These are phyloP conservation scores for Lunularia cruciata DNA, from an alignment of 225 moss, liverwort and hornwort species.

Conservation along the genomic window DNA sequence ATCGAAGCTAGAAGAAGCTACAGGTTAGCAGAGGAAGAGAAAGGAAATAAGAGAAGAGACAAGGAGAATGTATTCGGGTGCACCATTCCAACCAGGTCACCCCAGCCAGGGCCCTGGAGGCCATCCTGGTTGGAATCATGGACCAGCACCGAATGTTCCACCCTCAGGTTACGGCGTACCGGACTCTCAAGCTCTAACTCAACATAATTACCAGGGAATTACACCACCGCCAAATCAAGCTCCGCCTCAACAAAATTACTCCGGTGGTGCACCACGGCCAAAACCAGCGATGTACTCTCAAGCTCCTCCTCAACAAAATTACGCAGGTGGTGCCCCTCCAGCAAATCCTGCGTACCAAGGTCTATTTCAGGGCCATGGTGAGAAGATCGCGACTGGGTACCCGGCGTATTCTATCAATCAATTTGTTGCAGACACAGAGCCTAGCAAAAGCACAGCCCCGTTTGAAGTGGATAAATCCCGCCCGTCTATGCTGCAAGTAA, in stretches of 20 bases:
- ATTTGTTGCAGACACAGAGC: not conserved
- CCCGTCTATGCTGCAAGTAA: conserved; percentile 50
- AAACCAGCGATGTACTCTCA: not conserved
- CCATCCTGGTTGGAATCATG: not conserved
- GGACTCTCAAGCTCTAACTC: not conserved
- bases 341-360: too few relatives aligned
- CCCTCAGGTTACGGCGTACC: not conserved
- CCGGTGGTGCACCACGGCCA: not conserved
- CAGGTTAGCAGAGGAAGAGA: too few relatives aligned
- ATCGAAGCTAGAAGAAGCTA: too few relatives aligned
- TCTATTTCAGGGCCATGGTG: too few relatives aligned
- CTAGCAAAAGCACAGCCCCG: not conserved
- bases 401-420: conserved; percentile 4
- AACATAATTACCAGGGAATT: not conserved
- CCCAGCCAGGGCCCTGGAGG: not conserved
- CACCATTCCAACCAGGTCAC: not conserved
- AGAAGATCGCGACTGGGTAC: not conserved
- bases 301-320: not conserved
- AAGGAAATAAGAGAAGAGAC: too few relatives aligned
- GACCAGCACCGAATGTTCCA: not conserved
- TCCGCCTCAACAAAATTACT: not conserved
- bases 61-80: too few relatives aligned
- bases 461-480: conserved; percentile 13
- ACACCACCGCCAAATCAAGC: not conserved
- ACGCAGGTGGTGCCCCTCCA: not conserved